Evolutionary conservation across 208 protist species (phyloP), one percentile per base, ranked within the genome.

Genomic region (Porcisia deanei): DNA sequence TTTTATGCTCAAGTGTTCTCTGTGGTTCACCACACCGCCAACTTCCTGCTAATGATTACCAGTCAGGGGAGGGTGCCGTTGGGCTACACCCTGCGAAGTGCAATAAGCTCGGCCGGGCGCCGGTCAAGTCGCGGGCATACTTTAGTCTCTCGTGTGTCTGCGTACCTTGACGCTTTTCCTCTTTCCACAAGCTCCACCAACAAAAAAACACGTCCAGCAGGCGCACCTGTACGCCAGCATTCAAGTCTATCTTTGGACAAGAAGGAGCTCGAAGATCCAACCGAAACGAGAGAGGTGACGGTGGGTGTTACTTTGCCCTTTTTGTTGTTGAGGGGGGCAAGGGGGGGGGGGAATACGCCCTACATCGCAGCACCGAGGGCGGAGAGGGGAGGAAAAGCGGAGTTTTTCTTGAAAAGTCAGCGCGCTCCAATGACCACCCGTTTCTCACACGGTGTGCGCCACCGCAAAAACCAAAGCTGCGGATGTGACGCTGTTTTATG

Each of bases 1-100:
- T 34, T 97, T 96, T 81, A 96, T 97, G 91, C 82, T 97, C 1
- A 97, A 97, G 74, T 88, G 86, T 77, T 97, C 91, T 64, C 55
- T 97, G 30, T 97, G 93, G 93, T 97, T 95, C 52, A 81, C 72
- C n/a, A 66, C 78, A 18, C 20, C 73, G 0, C 67, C 67, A 6
- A 47, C 7, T 25, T 64, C 65, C 41, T 43, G 34, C 22, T 55
- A 20, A 2, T 18, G 10, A 12, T 72, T 59, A 37, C 34, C 3
- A 61, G 52, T 2, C 6, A 60, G 3, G 2, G 37, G 47, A 25
- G 47, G 10, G 10, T 20, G 4, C n/a, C 37, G 0, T 12, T 16
- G 39, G 0, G 41, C 7, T 25, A 8, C 25, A 6, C 16, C 41
- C 10, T 67, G 34, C 22, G 22, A 22, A 47, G 25, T 52, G 2